Evolutionary conservation across 2,329 filamentous ascomycete genomes (phyloP), one percentile per base, ranked within the genome.

Genomic region (Aspergillus jensenii): DNA sequence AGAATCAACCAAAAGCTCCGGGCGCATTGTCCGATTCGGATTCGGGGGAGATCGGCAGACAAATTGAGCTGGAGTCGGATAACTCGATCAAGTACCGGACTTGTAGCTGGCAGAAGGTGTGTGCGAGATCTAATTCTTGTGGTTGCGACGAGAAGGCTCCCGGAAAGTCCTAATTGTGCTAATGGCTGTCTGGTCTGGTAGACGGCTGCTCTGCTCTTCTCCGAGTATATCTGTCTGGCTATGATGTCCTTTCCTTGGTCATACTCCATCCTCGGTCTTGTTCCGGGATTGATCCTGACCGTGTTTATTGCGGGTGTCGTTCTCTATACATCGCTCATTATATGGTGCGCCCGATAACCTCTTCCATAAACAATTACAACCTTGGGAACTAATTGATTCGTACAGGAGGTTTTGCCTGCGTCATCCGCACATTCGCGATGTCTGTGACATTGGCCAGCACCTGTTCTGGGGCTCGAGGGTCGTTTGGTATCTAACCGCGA

Each of bases 181-280:
- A 45, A 49, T 19, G 45, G 46, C 40, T 37, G 7, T 43, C 58
- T 33, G 55, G 55, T 67, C 58, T 33, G 55, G 55, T 67, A 89
- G 89, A 96, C 93, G 53, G 91, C 93, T 0, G 91, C 89, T 1
- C 75, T 96, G 65, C 85, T 97, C 52, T 96, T 97, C 77, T 95
- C 91, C 51, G 93, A 97, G 79, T 97, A 97, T 74, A 97, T 97
- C 59, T 96, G 91, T 73, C 78, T 97, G 76, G 84, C 84, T 21
- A 96, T 96, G 71, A 96, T 97, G 92, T 96, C 90, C 51, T 97
- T 97, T 66, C 93, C 93, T 0, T 96, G 90, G 83, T 96, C 91
- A 0, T 97, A 97, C 75, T 90, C 91, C 44, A 79, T 93, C 27
- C 84, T 97, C 7, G 93, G 93, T 7, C 82, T 97, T 15, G 90